Evolutionary conservation across 768 basidiomycete species (phyloP).

Genomic region (Coprinopsis marcescibilis): DNA sequence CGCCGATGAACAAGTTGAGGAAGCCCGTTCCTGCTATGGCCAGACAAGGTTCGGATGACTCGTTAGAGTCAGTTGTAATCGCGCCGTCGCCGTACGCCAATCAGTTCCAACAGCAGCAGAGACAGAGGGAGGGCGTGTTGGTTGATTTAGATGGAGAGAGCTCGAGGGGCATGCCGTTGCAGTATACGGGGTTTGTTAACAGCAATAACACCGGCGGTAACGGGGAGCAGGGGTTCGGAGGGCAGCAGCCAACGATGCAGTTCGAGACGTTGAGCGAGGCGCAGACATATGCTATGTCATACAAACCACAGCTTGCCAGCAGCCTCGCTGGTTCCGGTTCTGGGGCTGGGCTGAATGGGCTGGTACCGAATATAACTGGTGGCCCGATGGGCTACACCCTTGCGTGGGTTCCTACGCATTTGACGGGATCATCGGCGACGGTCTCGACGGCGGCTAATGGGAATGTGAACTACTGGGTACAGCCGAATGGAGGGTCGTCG

Average conservation of each 20-base stretch:
- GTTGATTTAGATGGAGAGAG: not conserved
- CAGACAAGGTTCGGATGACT: constrained; percentile 2
- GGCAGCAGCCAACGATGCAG: not conserved
- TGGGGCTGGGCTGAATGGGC: not conserved
- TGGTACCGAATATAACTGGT: not conserved
- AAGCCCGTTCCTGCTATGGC: not conserved
- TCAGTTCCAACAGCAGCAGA: not conserved
- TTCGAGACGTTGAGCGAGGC: constrained; percentile 2
- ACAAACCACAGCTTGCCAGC: constrained; percentile 1
- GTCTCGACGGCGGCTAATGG: not conserved
- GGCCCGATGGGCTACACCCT: not conserved
- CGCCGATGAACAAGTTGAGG: not conserved
- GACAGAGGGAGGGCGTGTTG: not conserved
- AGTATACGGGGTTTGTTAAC: constrained; percentile 1
- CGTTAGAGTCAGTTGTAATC: constrained; percentile 7
- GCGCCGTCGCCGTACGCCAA: constrained; percentile 5
- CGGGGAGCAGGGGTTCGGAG: not conserved
- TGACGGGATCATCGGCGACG: not conserved
- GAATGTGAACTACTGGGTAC: not conserved
- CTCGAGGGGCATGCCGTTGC: not conserved
- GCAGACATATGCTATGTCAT: constrained; percentile 6
- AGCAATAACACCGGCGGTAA: not conserved
- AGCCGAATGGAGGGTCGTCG: not conserved
- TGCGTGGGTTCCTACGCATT: not conserved
- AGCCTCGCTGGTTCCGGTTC: not conserved